Conservation (phyloP, 805 yeast species). For the Starmerella vitae region DNA sequence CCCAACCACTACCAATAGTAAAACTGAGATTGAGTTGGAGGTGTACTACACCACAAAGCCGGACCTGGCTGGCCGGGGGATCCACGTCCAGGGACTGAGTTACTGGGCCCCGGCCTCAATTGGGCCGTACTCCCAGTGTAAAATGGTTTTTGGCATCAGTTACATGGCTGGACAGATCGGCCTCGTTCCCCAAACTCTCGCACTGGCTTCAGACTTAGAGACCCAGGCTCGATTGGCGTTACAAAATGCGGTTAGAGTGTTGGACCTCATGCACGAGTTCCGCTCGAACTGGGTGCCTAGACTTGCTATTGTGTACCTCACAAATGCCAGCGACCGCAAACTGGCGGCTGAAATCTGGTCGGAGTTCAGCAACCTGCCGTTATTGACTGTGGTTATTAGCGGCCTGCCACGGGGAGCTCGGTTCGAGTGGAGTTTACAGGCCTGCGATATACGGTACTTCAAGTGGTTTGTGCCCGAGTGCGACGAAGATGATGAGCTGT, state of each 20-base stretch:
- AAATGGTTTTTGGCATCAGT: conserved; percentile 37
- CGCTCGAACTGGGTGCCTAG: conserved; percentile 28
- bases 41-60: conserved; percentile 31
- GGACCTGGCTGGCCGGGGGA: conserved; percentile 33
- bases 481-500: conserved; percentile 19
- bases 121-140: conserved; percentile 91
- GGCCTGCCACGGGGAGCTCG: conserved; percentile 23
- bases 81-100: conserved; percentile 85
- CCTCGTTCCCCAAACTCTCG: conserved; percentile 59
- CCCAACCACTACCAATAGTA: conserved; percentile 34
- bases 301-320: conserved; percentile 43
- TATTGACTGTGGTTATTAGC: conserved; percentile 19
- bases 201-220: conserved; percentile 25
- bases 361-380: conserved; percentile 6
- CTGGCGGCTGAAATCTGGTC: conserved; percentile 12
- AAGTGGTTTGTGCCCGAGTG: conserved; percentile 15
- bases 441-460: conserved; percentile 16
- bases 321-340: conserved; percentile 20
- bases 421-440: conserved; percentile 23
- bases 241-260: conserved; percentile 60
- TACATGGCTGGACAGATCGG: conserved; percentile 90
- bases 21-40: conserved; percentile 44
- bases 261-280: conserved; percentile 37
- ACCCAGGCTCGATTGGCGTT: conserved; percentile 43
- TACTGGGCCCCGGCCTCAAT: conserved; percentile 98